These are phyloP conservation scores for Endocalyx cinctus DNA, from an alignment of 2,329 filamentous ascomycete species.

Conservation along the genomic window DNA sequence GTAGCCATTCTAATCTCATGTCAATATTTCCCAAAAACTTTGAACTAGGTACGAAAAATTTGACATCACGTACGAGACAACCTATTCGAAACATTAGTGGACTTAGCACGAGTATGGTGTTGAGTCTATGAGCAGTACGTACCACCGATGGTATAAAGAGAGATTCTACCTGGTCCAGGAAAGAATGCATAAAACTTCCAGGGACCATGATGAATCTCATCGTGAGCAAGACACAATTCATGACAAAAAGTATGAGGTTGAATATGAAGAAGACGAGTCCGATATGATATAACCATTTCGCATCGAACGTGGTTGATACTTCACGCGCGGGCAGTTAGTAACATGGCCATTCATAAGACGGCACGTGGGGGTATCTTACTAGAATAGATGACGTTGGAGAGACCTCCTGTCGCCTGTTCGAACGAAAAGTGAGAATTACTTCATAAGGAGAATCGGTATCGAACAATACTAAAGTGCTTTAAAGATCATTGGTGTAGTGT, in stretches of 20 bases:
- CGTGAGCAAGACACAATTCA: conserved; percentile 60
- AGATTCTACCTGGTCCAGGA: conserved; percentile 72
- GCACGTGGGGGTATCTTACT: conserved; percentile 37
- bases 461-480: not conserved
- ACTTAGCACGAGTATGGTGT: too few relatives aligned
- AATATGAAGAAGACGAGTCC: conserved; percentile 59
- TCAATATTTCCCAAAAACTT: too few relatives aligned
- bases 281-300: conserved; percentile 53
- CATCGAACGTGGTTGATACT: conserved; percentile 44
- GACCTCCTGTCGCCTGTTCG: conserved; percentile 48
- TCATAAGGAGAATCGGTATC: not conserved
- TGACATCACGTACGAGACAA: too few relatives aligned
- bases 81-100: too few relatives aligned
- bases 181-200: conserved; percentile 65
- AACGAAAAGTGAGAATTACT: conserved; percentile 7
- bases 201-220: conserved; percentile 66
- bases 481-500: too few relatives aligned
- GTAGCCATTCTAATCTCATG: conserved; percentile 62
- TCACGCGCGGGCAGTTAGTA: conserved; percentile 6
- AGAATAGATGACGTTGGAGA: conserved; percentile 49
- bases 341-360: not conserved
- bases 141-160: conserved; percentile 70
- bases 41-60: too few relatives aligned
- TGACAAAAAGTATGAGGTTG: conserved; percentile 58
- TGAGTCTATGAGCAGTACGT: too few relatives aligned